Base-by-base conservation (phyloP, 139 green algal genomes). In the Closterium sp. region DNA sequence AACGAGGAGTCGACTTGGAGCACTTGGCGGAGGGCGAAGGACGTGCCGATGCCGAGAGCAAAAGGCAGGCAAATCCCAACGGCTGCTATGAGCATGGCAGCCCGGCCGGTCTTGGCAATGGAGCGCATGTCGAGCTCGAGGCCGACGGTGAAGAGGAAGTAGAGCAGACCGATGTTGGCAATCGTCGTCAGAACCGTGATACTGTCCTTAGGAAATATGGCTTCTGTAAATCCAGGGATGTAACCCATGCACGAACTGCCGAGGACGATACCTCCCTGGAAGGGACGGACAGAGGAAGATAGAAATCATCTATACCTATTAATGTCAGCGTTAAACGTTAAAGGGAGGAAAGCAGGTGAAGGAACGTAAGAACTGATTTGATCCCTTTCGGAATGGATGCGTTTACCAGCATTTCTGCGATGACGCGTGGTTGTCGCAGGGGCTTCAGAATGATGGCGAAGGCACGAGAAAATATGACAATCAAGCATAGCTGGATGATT, bases 61-160 rank as follows among this genome's bases (percentile, higher is more conserved):
- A 95, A 95, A 25, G 94, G 94, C 35, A 95, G 87, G 0, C 36
- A n/a, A 66, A 95, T 95, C 4, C 93, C 93, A 19, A 69, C 88
- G 0, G 91, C 34, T 25, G 94, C 93, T 9, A 95, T 95, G 1
- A 91, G 84, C 10, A 93, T 34, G 23, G 90, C 86, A 34, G 85
- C 32, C 76, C 88, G 89, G 34, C 90, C 90, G 28, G 93, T 89
- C 33, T 89, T 87, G 8, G n/a, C 32, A 35, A 95, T 32, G 21
- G 91, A 84, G 6, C 31, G 33, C 33, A 90, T 88, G 87, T 95
- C 94, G 43, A 95, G 91, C 90, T 95, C 94, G 23, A 94, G 89
- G 19, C 94, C 94, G 32, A 95, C 55, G 34, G 95, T 88, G 88
- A 95, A 95, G 87, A 95, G 93, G 91, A 94, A 95, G 55, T 93